Evolutionary conservation across 768 basidiomycete species (phyloP), one percentile per base, ranked within the genome.

Genomic region (Trametes maxima): DNA sequence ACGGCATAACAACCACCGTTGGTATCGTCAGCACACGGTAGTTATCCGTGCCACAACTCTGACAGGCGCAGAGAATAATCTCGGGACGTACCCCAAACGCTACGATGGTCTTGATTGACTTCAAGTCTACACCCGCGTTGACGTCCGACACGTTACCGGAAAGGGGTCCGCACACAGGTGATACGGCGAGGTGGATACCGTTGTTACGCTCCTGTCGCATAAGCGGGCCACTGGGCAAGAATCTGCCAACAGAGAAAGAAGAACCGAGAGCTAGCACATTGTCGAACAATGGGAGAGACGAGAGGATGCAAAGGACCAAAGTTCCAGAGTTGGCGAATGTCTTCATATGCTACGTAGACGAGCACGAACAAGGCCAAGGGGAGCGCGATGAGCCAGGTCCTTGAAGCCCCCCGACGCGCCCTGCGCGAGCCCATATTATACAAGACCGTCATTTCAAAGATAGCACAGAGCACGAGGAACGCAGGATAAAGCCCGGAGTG

Each of bases 71-170:
- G 22, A 1, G 11, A 24, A 47, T 47, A 22, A n/a, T 13, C 12
- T 35, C 45, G 24, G 24, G 10, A 72, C 75, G 46, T 65, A 82
- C 83, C 21, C 82, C 81, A 58, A 85, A 84, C 1, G 82, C 75
- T 1, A 85, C 83, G 40, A 85, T 78, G 5, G 79, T 85, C 60
- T 77, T 78, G 60, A 78, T 72, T 1, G 48, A 60, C 0, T 60
- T 25, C 16, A 80, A 70, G 46, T 69, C 35, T 13, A 85, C 65
- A 0, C 84, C 84, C 0, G 79, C 80, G 45, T 82, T 85, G 16
- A 82, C 74, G 59, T 84, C 79, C 2, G 80, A 72, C 4, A 75
- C 71, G 3, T 65, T 74, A 2, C 80, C 80, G 52, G 62, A 65
- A 1, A 83, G 67, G 2, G 70, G 62, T 3, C 80, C 82, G 25